Evolutionary conservation across 208 protist species (phyloP), one percentile per base, ranked within the genome.

Genomic region (Leishmania major): DNA sequence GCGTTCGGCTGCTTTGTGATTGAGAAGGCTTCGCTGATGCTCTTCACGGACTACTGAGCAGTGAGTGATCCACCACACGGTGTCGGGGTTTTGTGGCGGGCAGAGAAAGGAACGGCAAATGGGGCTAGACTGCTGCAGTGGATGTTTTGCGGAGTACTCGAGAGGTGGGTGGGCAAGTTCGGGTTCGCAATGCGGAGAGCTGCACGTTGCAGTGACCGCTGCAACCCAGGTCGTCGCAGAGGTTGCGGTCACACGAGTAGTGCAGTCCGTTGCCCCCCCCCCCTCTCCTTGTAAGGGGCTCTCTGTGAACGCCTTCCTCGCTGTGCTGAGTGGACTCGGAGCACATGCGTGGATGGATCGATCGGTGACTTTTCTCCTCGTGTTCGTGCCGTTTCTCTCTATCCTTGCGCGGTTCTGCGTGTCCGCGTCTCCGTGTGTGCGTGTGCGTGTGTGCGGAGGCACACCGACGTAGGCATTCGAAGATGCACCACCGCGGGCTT

Each of bases 1-100:
- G 89, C 80, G 19, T 17, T 95, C 55, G 96, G 93, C 55, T 89
- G 92, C 82, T 96, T 96, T 64, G 85, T 87, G 37, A 91, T 97
- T 77, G 95, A 98, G 81, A 88, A 93, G 64, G 73, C 87, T 1
- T 94, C 84, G 45, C 87, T 97, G 40, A 86, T 88, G 40, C 82
- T 96, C 64, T 92, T 98, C 78, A 97, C 95, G 3, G 93, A 96
- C 76, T 85, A 78, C 55, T 91, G 90, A 78, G 25, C 8, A 2
- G 25, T 25, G 28, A 17, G 62, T 15, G 13, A 37, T 40, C 62
- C 31, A 6, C 62, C 31, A 8, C 13, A 40, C 13, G 62, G 28
- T 31, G 19, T 13, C 28, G 8, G 62, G 13, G 31, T 22, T 43
- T 51, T 17, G 17, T 55, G 25, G 6, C 43, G 1, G 70, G 43